A percentile compares a stretch with the other conserved stretches of the same genome.
Evolutionary conservation across 352 stramenopile genomes (phyloP).

Genomic region (Pythium insidiosum): DNA sequence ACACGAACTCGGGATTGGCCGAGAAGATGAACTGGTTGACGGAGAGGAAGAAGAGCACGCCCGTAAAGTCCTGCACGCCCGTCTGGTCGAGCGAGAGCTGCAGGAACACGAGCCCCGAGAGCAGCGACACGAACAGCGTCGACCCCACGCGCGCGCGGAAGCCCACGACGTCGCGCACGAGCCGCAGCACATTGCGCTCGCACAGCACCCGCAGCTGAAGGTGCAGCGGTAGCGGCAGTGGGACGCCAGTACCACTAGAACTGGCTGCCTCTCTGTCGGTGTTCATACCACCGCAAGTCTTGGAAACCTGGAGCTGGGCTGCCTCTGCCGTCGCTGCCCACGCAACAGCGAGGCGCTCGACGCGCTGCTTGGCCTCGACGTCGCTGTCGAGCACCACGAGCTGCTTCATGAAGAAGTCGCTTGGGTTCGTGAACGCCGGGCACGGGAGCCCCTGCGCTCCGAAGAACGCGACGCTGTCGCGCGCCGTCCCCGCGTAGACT

Average conservation of each 20-base stretch:
- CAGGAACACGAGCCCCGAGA: slow-evolving; percentile 38
- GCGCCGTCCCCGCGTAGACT: slow-evolving; percentile 49
- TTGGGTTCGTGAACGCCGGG: slow-evolving; percentile 45
- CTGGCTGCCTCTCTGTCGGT: too few relatives aligned
- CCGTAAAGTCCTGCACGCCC: slow-evolving; percentile 31
- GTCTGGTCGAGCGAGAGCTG: slow-evolving; percentile 28
- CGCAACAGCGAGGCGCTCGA: slow-evolving; percentile 28
- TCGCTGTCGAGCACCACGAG: slow-evolving; percentile 43
- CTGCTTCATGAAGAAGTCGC: slow-evolving; percentile 59
- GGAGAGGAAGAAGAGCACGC: slow-evolving; percentile 33
- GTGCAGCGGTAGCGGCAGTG: slow-evolving; percentile 3
- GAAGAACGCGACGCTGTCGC: slow-evolving; percentile 48
- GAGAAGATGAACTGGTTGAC: slow-evolving; percentile 30
- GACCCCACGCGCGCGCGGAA: slow-evolving; percentile 16
- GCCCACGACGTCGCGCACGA: slow-evolving; percentile 20
- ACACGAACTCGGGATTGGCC: slow-evolving; percentile 13
- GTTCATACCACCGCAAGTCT: too few relatives aligned
- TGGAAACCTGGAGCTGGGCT: too few relatives aligned
- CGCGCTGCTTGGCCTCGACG: slow-evolving; percentile 7
- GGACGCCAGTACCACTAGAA: slow-evolving; percentile 12
- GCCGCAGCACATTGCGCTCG: slow-evolving; percentile 17
- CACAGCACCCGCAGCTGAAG: too few relatives aligned
- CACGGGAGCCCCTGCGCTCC: slow-evolving; percentile 36
- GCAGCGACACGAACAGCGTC: slow-evolving; percentile 24
- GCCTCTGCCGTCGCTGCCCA: slow-evolving; percentile 17